Conservation (phyloP, 2,329 filamentous ascomycete species). For the Myriosclerotinia curreyana region DNA sequence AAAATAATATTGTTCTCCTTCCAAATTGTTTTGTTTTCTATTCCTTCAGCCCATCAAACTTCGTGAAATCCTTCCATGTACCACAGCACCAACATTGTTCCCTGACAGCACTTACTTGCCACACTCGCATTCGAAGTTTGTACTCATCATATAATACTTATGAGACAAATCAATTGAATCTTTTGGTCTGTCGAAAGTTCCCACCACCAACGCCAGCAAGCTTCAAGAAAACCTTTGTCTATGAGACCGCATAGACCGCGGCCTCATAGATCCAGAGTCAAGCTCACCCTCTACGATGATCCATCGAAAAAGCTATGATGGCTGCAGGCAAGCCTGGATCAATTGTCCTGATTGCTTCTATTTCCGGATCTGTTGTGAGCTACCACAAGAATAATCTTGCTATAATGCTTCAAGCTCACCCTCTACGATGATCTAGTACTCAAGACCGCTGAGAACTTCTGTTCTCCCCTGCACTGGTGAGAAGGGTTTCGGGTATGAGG, state of each 20-base stretch:
- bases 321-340: constrained; percentile 64
- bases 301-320: constrained; percentile 72
- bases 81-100: neutral
- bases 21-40: neutral
- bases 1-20: neutral
- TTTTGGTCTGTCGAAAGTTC: neutral
- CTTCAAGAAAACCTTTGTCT: neutral
- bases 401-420: constrained; percentile 88
- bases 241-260: neutral
- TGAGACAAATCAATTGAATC: neutral
- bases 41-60: neutral
- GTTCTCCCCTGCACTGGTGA: constrained; percentile 78
- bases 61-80: neutral
- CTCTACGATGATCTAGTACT: constrained; percentile 75
- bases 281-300: too few relatives aligned
- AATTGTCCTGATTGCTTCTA: constrained; percentile 74
- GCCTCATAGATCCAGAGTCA: neutral
- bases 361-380: constrained; percentile 83
- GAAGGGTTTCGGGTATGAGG: constrained; percentile 79
- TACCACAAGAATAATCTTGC: constrained; percentile 79
- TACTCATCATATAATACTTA: neutral
- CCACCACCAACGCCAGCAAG: neutral
- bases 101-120: neutral
- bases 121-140: neutral
- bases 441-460: constrained; percentile 96